Percentiles rank a stretch among this genome's conserved stretches.
These are phyloP conservation scores for Fusarium succisae DNA, from an alignment of 2,329 filamentous ascomycete species.

Conservation along the genomic window DNA sequence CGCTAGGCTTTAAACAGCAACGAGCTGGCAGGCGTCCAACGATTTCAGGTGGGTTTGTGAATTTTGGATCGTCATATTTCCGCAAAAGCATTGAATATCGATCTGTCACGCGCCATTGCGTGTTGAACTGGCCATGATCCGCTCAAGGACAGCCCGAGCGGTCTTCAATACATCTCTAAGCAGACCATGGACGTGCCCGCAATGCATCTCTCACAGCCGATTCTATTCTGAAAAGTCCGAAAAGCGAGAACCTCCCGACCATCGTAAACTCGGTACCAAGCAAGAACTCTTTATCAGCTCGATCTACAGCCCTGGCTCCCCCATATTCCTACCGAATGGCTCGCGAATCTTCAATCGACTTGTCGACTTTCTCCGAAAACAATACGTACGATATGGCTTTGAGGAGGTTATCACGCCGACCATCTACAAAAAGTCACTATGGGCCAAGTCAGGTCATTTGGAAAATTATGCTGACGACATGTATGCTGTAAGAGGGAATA, in stretches of 20 bases:
- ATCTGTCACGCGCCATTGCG: slow-evolving; percentile 26
- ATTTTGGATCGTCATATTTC: slow-evolving; percentile 23
- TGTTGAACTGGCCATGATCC: slow-evolving; percentile 43
- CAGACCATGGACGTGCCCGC: slow-evolving; percentile 46
- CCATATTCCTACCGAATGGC: slow-evolving; percentile 84
- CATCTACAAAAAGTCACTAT: slow-evolving; percentile 89
- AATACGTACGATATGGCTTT: slow-evolving; percentile 87
- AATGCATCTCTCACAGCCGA: slow-evolving; percentile 44
- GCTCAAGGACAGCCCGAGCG: slow-evolving; percentile 36
- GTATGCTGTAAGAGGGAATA: slow-evolving; percentile 78
- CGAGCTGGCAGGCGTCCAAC: slow-evolving; percentile 28
- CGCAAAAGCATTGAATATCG: not conserved
- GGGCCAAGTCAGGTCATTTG: slow-evolving; percentile 87
- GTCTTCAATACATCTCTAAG: slow-evolving; percentile 26
- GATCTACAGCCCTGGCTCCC: slow-evolving; percentile 83
- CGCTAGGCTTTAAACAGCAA: slow-evolving; percentile 41
- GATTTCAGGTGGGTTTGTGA: not conserved
- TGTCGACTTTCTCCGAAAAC: slow-evolving; percentile 80
- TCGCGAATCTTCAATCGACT: slow-evolving; percentile 86
- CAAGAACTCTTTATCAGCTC: slow-evolving; percentile 85
- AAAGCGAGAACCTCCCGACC: slow-evolving; percentile 58
- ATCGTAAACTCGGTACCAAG: slow-evolving; percentile 67
- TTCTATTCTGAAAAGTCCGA: slow-evolving; percentile 45
- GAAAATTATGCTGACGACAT: slow-evolving; percentile 93
- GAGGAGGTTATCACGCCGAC: slow-evolving; percentile 89